These are phyloP conservation scores for Lactarius quietus DNA, from an alignment of 768 basidiomycete species.

Conservation along the genomic window DNA sequence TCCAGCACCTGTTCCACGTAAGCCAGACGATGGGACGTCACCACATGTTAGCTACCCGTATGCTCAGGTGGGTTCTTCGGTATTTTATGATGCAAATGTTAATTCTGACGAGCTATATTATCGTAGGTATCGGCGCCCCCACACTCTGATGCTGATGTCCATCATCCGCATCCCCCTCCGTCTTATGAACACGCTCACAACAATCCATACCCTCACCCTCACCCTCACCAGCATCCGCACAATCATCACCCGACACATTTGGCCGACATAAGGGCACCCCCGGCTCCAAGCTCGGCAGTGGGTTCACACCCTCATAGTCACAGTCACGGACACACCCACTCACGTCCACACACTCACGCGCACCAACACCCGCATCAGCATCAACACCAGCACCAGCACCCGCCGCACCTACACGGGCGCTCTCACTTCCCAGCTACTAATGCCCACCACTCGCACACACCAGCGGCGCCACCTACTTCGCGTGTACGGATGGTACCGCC, in stretches of 20 bases:
- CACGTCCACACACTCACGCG: conserved; percentile 27
- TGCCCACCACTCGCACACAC: conserved; percentile 3
- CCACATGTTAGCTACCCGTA: conserved; percentile 12
- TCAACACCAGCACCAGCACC: conserved; percentile 28
- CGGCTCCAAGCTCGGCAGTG: conserved; percentile 13
- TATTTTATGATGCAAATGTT: not conserved
- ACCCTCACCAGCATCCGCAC: conserved; percentile 13
- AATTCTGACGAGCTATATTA: not conserved
- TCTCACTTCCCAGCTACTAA: conserved; percentile 12
- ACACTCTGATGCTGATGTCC: conserved; percentile 9
- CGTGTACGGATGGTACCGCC: conserved; percentile 25
- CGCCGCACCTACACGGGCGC: conserved; percentile 22
- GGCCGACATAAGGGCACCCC: conserved; percentile 7
- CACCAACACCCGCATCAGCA: conserved; percentile 27
- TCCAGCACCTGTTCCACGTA: conserved; percentile 20
- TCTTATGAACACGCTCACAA: conserved; percentile 18
- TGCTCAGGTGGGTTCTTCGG: not conserved
- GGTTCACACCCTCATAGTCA: conserved; percentile 25
- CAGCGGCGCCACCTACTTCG: conserved; percentile 1
- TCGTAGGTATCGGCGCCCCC: conserved; percentile 5
- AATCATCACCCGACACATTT: conserved; percentile 13
- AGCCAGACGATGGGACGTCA: conserved; percentile 16
- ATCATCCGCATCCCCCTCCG: conserved; percentile 17
- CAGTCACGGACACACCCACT: conserved; percentile 27
- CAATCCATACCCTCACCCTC: conserved; percentile 14